phyloP scores from a whole-genome alignment of 2,329 filamentous ascomycete species.

The Colletotrichum cordylinicola region DNA sequence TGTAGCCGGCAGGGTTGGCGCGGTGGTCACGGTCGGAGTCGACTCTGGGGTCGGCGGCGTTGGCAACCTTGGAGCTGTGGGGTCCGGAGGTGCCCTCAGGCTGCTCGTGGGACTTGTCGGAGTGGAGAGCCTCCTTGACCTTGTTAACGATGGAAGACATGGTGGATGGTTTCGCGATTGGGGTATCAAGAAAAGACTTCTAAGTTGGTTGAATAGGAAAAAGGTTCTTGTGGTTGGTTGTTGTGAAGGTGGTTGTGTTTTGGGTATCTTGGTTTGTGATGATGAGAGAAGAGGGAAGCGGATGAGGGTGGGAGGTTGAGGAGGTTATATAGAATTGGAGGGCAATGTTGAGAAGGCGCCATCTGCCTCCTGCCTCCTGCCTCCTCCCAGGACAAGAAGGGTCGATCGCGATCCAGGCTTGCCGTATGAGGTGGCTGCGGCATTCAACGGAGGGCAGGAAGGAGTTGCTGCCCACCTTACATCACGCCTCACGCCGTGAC shows the following conservation, averaged over 20 bases:
- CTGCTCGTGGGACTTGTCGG: slow-evolving; percentile 42
- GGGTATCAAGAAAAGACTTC: slow-evolving; percentile 15
- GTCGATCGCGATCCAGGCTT: neutral
- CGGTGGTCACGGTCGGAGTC: slow-evolving; percentile 54
- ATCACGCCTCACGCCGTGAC: neutral
- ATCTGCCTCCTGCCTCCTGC: neutral
- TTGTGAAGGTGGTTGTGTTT: slow-evolving; percentile 11
- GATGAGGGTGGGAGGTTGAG: neutral
- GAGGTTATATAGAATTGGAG: slow-evolving; percentile 19
- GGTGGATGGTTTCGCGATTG: slow-evolving; percentile 33
- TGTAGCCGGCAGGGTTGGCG: slow-evolving; percentile 41
- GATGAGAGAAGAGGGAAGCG: slow-evolving; percentile 5
- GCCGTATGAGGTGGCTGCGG: neutral
- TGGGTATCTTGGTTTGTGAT: slow-evolving; percentile 23
- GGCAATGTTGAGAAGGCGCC: neutral
- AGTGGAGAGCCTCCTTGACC: slow-evolving; percentile 60
- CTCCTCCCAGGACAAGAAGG: neutral
- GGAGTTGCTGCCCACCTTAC: neutral
- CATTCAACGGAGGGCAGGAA: neutral
- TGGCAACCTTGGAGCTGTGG: slow-evolving; percentile 47
- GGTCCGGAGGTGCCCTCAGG: slow-evolving; percentile 25
- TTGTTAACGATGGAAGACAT: slow-evolving; percentile 66
- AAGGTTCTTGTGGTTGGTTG: neutral
- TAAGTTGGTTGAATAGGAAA: neutral
- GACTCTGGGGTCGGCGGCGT: slow-evolving; percentile 56